A percentile compares a stretch with the other conserved stretches of the same genome.
Evolutionary conservation across 1,139 yeast species (phyloP).

Genomic region (Scheffersomyces titani): DNA sequence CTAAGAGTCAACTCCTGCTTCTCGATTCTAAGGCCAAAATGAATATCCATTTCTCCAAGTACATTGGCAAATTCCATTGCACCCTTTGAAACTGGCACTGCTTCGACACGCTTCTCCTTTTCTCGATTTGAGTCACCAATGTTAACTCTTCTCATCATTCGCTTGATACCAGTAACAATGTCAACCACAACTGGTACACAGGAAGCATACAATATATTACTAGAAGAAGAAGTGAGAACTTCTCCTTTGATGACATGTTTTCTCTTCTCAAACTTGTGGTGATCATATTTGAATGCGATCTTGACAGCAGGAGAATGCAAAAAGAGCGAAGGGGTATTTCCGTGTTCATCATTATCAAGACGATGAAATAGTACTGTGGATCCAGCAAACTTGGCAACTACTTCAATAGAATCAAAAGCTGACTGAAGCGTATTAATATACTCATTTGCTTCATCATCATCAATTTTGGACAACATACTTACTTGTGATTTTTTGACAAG

Average conservation of each 20-base stretch:
- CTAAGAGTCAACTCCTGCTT: constrained; percentile 75
- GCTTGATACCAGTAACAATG: constrained; percentile 47
- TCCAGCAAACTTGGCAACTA: constrained; percentile 64
- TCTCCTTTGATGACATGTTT: constrained; percentile 55
- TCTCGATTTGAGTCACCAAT: neutral
- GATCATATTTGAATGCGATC: constrained; percentile 42
- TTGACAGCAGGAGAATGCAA: constrained; percentile 79
- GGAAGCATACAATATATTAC: constrained; percentile 65
- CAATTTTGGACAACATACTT: neutral
- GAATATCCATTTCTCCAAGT: constrained; percentile 59
- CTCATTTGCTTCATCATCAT: constrained; percentile 8
- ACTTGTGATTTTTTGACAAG: neutral
- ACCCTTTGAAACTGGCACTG: constrained; percentile 8
- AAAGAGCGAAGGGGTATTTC: constrained; percentile 55
- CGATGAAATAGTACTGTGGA: constrained; percentile 61
- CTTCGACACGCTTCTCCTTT: constrained; percentile 9
- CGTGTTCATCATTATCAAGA: constrained; percentile 41
- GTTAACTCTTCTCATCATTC: constrained; percentile 29
- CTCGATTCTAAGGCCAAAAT: constrained; percentile 64
- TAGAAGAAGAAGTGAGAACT: constrained; percentile 67
- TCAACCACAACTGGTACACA: constrained; percentile 80
- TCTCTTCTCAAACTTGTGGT: constrained; percentile 23
- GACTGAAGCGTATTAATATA: constrained; percentile 27
- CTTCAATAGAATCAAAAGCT: constrained; percentile 48
- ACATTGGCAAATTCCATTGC: constrained; percentile 36